phyloP scores from a whole-genome alignment of 2,329 filamentous ascomycete genomes.

The Paecilomyces dactylethromorphus region DNA sequence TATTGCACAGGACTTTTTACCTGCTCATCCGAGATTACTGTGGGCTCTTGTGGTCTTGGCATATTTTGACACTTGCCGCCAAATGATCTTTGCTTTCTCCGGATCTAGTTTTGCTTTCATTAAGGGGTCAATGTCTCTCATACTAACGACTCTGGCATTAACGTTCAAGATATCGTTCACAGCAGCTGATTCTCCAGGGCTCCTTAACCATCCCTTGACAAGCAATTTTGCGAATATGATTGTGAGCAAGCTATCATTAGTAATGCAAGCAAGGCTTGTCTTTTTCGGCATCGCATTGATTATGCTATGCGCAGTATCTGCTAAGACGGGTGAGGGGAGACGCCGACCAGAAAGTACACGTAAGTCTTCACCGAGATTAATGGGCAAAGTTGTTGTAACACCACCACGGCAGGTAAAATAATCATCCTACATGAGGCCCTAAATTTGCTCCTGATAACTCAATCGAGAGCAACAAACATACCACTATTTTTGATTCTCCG shows the following conservation, averaged over 20 bases:
- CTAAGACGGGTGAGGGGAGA: constrained; percentile 4
- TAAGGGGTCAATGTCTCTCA: constrained; percentile 26
- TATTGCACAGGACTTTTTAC: constrained; percentile 67
- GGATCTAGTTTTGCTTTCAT: constrained; percentile 12
- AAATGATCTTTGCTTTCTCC: constrained; percentile 29
- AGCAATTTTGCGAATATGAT: constrained; percentile 28
- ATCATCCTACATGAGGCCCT: constrained; percentile 56
- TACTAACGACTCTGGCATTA: constrained; percentile 53
- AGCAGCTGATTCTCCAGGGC: constrained; percentile 77
- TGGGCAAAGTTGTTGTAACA: constrained; percentile 6
- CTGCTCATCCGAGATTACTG: constrained; percentile 57
- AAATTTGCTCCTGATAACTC: constrained; percentile 74
- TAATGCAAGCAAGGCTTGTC: constrained; percentile 45
- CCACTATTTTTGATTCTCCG: constrained; percentile 76
- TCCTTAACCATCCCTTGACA: constrained; percentile 45
- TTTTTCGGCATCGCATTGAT: constrained; percentile 40
- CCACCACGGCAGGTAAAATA: constrained; percentile 6
- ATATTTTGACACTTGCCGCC: constrained; percentile 56
- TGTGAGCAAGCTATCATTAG: constrained; percentile 36
- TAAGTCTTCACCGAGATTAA: constrained; percentile 8
- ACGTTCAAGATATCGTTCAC: constrained; percentile 90
- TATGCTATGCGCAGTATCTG: constrained; percentile 15
- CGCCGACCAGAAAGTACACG: constrained; percentile 4
- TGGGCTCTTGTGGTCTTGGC: constrained; percentile 67
- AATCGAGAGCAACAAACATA: constrained; percentile 78